Conservation (phyloP, 2,329 filamentous ascomycete species). For the Aspergillus novofumigatus region DNA sequence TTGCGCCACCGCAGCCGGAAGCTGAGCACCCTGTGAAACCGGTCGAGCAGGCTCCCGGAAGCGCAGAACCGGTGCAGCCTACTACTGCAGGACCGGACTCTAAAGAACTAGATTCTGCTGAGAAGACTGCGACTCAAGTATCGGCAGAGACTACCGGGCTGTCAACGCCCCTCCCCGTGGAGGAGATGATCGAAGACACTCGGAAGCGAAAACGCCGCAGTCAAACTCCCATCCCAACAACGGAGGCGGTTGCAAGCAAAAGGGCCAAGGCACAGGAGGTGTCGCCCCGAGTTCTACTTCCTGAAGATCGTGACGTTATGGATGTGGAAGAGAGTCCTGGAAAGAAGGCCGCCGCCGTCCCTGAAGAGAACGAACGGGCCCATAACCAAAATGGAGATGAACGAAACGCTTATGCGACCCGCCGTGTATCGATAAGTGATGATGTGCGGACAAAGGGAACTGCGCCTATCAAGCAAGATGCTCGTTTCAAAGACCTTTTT, state of each 20-base stretch:
- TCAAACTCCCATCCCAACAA: slow-evolving; percentile 55
- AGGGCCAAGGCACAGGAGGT: slow-evolving; percentile 50
- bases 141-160: slow-evolving; percentile 24
- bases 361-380: slow-evolving; percentile 14
- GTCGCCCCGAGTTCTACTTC: slow-evolving; percentile 23
- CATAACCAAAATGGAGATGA: slow-evolving; percentile 16
- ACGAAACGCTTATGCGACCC: slow-evolving; percentile 10
- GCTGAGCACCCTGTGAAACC: slow-evolving; percentile 16
- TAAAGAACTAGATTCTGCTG: slow-evolving; percentile 16
- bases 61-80: slow-evolving; percentile 7
- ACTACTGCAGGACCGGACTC: slow-evolving; percentile 12
- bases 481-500: slow-evolving; percentile 49
- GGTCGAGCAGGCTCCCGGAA: slow-evolving; percentile 21
- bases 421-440: slow-evolving; percentile 4
- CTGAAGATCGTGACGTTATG: slow-evolving; percentile 25
- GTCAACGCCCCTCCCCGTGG: slow-evolving; percentile 26
- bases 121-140: slow-evolving; percentile 16
- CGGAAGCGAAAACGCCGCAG: slow-evolving; percentile 67
- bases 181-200: slow-evolving; percentile 48
- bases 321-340: slow-evolving; percentile 7
- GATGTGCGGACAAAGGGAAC: slow-evolving; percentile 14
- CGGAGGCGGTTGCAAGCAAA: slow-evolving; percentile 53
- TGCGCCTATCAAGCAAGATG: slow-evolving; percentile 35
- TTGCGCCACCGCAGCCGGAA: slow-evolving; percentile 2
- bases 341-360: slow-evolving; percentile 11